Base-by-base conservation (phyloP, 345 rosid species). In the Tarenaya hassleriana region DNA sequence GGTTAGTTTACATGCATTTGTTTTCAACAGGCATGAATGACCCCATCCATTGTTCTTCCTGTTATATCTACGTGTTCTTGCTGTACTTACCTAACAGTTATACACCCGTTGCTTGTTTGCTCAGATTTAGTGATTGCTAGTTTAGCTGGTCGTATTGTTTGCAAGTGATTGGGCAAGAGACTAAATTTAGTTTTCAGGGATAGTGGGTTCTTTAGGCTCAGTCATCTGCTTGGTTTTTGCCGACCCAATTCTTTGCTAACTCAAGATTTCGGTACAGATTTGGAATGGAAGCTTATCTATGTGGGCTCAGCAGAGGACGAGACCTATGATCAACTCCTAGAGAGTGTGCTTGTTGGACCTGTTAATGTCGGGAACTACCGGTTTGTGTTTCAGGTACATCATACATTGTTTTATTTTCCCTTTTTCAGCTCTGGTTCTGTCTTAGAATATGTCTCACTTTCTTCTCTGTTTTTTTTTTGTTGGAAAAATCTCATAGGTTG, bases 271-370 rank as follows among this genome's bases (percentile, higher is more conserved):
- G 10, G 16, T 63, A 69, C 77, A 86, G 95, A 90, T 81, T 56
- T 90, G 62, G 97, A 90, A 50, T 90, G 97, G 95, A 90, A 90
- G 67, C 94, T 90, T 27, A 82, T 78, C 40, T 90, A 90, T n/a
- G 95, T 90, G 7, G 97, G 97, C 5, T 90, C 97, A 46, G 97
- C 97, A 10, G 97, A 86, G 70, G 97, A 90, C 10, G 97, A 90
- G 59, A 83, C 91, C 0, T 90, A 71, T 47, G 97, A 90, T 70
- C 97, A 86, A 60, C 62, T 73, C 18, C 46, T 90, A 15, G 95
- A 90, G 60, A 86, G 95, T 65, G 94, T 90, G 45, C 86, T 90
- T 27, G 97, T 90, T 27, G 94, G 95, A n/a, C 95, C 96, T 43
- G 89, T 90, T 61, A 84, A 86, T 43, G 82, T 84, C 61, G 96